Evolutionary conservation across 441 rosid genomes (phyloP), one percentile per base, ranked within the genome.

Genomic region (Melianthus villosus): DNA sequence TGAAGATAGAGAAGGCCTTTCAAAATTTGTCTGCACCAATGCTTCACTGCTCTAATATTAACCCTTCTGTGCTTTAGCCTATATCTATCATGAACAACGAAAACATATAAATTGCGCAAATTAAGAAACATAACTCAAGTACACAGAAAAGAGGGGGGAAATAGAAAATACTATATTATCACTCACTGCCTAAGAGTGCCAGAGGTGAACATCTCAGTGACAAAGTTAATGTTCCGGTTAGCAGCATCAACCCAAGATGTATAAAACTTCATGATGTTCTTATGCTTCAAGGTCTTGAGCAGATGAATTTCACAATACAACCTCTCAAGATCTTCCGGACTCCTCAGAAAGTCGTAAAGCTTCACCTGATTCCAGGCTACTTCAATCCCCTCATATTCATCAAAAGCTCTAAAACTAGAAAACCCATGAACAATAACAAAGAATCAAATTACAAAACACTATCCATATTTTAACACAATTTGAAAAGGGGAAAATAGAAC

Each of bases 331-430:
- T 77, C 93, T 40, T 82, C 91, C 35, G 94, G 94, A 51, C 94
- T 77, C 50, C 70, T 93, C 36, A 83, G 40, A 68, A 82, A 80
- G 69, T 83, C 87, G 47, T 77, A 65, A 37, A 87, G 84, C 71
- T 83, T 82, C 57, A 83, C 93, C 57, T 82, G 94, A 56, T 82
- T 87, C 97, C 97, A 83, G 53, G 94, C 97, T 57, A 87, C 86
- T 60, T 87, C 97, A 59, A 77, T 80, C 48, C 97, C 94, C 54
- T 80, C 75, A 54, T 73, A 82, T 67, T 87, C 93, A 72, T 82
- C 97, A 65, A 82, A 87, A 51, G 82, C 97, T 62, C 77, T 75
- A 27, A 82, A 87, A 38, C 97, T 87, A 82, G 56, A 46, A 11
- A 56, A 56, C 43, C 33, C 45, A 46, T 53, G 48, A 34, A 12